phyloP scores from a whole-genome alignment of 2,329 filamentous ascomycete genomes.

The Plectosphaerella sp. region DNA sequence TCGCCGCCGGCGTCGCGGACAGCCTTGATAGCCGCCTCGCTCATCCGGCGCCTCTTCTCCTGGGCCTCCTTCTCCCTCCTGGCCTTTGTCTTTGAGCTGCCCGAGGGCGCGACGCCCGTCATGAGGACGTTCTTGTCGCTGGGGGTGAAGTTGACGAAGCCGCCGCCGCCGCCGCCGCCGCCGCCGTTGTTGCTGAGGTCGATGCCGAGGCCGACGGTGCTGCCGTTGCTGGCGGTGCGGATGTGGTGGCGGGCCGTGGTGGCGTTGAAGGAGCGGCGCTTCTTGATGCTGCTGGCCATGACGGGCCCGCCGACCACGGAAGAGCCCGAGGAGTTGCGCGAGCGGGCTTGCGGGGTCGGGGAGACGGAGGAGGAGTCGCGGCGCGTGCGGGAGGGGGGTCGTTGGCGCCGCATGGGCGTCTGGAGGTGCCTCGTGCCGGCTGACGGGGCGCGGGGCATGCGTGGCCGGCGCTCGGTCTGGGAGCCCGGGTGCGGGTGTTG shows the following conservation, averaged over 20 bases:
- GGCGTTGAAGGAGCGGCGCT: slow-evolving; percentile 22
- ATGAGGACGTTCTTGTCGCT: slow-evolving; percentile 74
- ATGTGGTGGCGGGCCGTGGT: slow-evolving; percentile 19
- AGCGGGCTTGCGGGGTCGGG: slow-evolving; percentile 28
- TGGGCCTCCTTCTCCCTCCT: slow-evolving; percentile 80
- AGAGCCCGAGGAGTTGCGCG: slow-evolving; percentile 34
- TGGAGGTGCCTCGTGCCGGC: slow-evolving; percentile 46
- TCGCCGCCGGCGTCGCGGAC: slow-evolving; percentile 70
- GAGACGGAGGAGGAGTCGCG: slow-evolving; percentile 23
- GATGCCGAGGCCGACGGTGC: neutral
- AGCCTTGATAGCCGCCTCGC: slow-evolving; percentile 63
- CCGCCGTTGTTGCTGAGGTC: slow-evolving; percentile 15
- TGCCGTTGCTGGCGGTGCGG: slow-evolving; percentile 20
- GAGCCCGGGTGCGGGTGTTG: neutral
- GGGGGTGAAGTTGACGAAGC: slow-evolving; percentile 90
- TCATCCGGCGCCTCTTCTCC: slow-evolving; percentile 67
- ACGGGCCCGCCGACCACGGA: slow-evolving; percentile 30
- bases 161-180: slow-evolving; percentile 37
- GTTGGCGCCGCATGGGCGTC: slow-evolving; percentile 37
- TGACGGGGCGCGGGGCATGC: slow-evolving; percentile 48
- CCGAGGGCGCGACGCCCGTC: slow-evolving; percentile 85
- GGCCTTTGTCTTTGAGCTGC: slow-evolving; percentile 92
- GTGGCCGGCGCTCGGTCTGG: slow-evolving; percentile 31
- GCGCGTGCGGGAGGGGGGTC: slow-evolving; percentile 26
- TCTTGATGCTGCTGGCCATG: slow-evolving; percentile 34